A percentile compares a stretch with the other conserved stretches of the same genome.
Conservation (phyloP, 2,329 filamentous ascomycete genomes). For the Onygenales sp. region DNA sequence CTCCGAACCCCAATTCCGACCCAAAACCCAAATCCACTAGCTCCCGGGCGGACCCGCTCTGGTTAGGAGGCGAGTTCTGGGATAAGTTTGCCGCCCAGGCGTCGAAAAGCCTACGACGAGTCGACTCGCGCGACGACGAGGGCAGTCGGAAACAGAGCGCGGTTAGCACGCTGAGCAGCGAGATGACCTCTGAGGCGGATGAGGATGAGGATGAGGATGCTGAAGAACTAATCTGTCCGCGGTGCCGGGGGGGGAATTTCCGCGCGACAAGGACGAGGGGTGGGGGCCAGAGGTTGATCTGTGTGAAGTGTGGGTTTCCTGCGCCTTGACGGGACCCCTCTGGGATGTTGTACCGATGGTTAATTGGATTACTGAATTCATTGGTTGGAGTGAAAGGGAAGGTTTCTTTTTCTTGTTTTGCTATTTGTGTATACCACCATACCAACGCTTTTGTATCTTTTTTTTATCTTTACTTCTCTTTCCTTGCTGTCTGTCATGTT, state of each 20-base stretch:
- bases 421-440: neutral
- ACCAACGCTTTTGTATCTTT: too few species aligned
- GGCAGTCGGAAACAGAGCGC: constrained; percentile 25
- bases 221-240: constrained; percentile 46
- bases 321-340: constrained; percentile 2
- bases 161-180: constrained; percentile 50
- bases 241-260: constrained; percentile 55
- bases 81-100: constrained; percentile 36
- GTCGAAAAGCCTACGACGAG: constrained; percentile 16
- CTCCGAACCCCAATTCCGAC: neutral
- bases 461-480: too few species aligned
- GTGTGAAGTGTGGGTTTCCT: constrained; percentile 41
- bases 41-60: constrained; percentile 32
- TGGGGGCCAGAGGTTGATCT: constrained; percentile 49
- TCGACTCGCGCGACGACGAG: constrained; percentile 1
- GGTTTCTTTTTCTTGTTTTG: too few species aligned
- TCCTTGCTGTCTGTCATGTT: too few species aligned
- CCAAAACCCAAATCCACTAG: neutral
- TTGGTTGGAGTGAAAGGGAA: neutral
- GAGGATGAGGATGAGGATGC: constrained; percentile 26
- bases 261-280: constrained; percentile 48
- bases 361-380: neutral
- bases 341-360: neutral
- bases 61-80: constrained; percentile 45
- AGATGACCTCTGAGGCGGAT: constrained; percentile 33